Base-by-base conservation (phyloP, 352 stramenopile genomes). In the Globisporangium solare region DNA sequence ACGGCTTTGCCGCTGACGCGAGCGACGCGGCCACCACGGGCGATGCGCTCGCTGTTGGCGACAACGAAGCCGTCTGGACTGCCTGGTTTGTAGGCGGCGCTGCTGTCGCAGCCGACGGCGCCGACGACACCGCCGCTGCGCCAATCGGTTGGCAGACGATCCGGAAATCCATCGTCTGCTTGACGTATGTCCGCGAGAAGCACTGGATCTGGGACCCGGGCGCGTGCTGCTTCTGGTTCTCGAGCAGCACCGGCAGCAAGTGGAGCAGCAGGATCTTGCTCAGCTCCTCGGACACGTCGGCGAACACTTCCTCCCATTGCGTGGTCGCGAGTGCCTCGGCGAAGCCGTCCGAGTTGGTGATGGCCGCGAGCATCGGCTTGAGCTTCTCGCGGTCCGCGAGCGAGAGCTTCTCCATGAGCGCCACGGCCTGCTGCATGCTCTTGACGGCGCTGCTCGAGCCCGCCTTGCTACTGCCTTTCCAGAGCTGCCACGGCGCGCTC, bases 81-180 rank as follows among this genome's bases (percentile, higher is more conserved):
- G 0, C 6, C 15, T 43, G 27, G 14, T 8, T 20, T 8, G 22
- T 4, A 13, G 12, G 13, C 14, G 35, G 27, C 35, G 20, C 12
- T 22, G 18, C 13, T 15, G 31, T 15, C 13, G 47, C n/a, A 14
- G 18, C 13, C 8, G 46, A 43, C 35, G 20, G 13, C 12, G 39
- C 56, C 27, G 32, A 35, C 5, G 27, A 35, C 27, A 8, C 27
- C 5, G 27, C 27, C 5, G 27, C 27, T 35, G 27, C 27, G 27
- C 27, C 13, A 49, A 20, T 13, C 31, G 52, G 22, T 40, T 50
- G 24, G 39, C 56, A 76, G 12, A 69, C 54, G n/a, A 89, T 74
- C 35, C 67, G 60, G n/a, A 86, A 74, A 42, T 89, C 79, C 64
- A 83, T 84, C 6, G 74, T 76, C 46, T 74, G 70, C 49, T 87